Evolutionary conservation across 495 filamentous ascomycete species (phyloP).

Genomic region (Penicillium goetzii): DNA sequence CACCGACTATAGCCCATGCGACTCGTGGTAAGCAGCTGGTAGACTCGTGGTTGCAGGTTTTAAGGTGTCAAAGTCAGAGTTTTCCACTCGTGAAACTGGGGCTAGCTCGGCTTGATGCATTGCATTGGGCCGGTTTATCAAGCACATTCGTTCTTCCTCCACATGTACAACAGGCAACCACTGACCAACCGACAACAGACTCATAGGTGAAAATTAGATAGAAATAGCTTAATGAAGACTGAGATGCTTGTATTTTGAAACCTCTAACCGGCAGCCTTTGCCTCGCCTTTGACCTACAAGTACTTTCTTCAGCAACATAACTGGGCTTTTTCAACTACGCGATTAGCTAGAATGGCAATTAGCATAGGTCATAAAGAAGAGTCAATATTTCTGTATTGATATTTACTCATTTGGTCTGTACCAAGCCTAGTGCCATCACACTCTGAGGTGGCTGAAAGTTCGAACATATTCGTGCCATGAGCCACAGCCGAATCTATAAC

Average conservation of each 20-base stretch:
- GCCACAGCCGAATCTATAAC: no score
- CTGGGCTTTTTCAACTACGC: no score
- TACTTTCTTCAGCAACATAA: no score
- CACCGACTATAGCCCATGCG: slow-evolving; percentile 38
- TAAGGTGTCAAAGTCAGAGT: slow-evolving; percentile 37
- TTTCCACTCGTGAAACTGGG: slow-evolving; percentile 40
- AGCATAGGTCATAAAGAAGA: no score
- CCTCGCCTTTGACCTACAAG: no score
- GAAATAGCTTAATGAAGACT: not conserved
- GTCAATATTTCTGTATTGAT: no score
- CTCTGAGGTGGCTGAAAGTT: no score
- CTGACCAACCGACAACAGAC: slow-evolving; percentile 5
- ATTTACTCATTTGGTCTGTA: no score
- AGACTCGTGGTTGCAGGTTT: slow-evolving; percentile 39
- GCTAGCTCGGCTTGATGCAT: slow-evolving; percentile 36
- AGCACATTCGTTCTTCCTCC: slow-evolving; percentile 35
- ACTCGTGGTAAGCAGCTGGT: slow-evolving; percentile 35
- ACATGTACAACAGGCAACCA: slow-evolving; percentile 32
- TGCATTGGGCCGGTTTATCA: slow-evolving; percentile 33
- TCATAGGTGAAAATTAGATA: slow-evolving; percentile 1
- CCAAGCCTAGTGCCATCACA: no score
- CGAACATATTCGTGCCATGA: no score
- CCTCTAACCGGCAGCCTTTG: no score
- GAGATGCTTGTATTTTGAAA: not conserved
- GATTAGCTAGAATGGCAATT: no score